Conservation (phyloP, 2,329 filamentous ascomycete genomes). For the Pestalotiopsis sp. region DNA sequence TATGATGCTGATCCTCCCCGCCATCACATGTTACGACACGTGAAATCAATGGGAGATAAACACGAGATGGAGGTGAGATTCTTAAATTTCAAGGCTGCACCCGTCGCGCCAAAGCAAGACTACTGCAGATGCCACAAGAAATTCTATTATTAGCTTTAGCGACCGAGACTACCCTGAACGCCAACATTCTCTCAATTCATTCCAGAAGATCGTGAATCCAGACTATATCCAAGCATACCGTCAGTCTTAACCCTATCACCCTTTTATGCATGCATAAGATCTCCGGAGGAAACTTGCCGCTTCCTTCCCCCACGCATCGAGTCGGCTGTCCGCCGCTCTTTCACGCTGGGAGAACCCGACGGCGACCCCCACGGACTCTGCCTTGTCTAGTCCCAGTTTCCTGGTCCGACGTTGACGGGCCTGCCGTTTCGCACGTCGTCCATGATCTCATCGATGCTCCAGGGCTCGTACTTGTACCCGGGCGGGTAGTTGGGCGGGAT, state of each 20-base stretch:
- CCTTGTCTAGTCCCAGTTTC: constrained; percentile 28
- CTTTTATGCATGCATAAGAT: not conserved
- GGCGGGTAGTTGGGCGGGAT: constrained; percentile 36
- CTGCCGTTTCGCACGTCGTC: constrained; percentile 35
- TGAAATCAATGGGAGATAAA: not conserved
- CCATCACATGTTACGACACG: not conserved
- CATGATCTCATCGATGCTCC: constrained; percentile 45
- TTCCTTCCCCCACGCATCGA: not conserved
- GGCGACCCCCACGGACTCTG: not conserved
- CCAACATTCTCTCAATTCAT: not conserved
- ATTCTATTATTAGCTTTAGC: not conserved
- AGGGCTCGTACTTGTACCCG: constrained; percentile 39
- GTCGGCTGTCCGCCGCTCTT: not conserved
- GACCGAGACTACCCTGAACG: not conserved
- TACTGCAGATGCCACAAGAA: not conserved
- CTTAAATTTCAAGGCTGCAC: not conserved
- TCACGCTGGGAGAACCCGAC: not conserved
- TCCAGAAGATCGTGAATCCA: not conserved
- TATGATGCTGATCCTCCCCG: not conserved
- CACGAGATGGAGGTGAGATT: not conserved
- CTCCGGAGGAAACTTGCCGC: not conserved
- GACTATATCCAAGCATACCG: not conserved
- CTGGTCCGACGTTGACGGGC: constrained; percentile 34
- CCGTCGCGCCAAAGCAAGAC: not conserved
- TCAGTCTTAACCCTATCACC: not conserved